phyloP scores from a whole-genome alignment of 2,329 filamentous ascomycete genomes.

The Neurospora crassa region DNA sequence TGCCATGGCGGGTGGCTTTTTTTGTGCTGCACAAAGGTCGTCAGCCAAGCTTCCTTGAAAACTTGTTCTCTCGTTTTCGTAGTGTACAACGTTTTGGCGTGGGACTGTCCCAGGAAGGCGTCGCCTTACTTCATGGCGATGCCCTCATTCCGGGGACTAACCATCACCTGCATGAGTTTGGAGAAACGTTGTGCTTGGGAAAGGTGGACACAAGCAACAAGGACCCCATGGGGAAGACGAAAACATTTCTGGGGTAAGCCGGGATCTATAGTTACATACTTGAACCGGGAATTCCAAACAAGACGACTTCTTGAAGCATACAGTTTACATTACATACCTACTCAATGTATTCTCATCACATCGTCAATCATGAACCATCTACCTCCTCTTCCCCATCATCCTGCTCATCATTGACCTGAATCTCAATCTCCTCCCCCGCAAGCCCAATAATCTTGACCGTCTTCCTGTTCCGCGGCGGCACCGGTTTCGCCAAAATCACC shows the following conservation, averaged over 20 bases:
- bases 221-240: background rate
- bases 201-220: background rate
- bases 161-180: background rate
- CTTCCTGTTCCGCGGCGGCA: constrained; percentile 33
- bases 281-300: background rate
- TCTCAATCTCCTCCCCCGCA: constrained; percentile 12
- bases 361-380: background rate
- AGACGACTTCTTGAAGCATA: background rate
- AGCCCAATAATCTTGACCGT: constrained; percentile 12
- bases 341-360: background rate
- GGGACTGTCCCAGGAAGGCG: background rate
- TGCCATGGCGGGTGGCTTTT: background rate
- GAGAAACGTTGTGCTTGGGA: background rate
- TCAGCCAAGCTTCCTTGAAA: background rate
- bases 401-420: background rate
- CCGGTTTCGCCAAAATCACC: constrained; percentile 61
- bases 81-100: background rate
- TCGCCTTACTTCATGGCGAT: background rate
- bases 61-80: background rate
- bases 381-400: background rate
- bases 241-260: background rate
- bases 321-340: background rate
- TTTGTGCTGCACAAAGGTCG: background rate
- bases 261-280: background rate
- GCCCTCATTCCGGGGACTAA: background rate